phyloP scores from a whole-genome alignment of 1,139 yeast species.

The Candida anutae region DNA sequence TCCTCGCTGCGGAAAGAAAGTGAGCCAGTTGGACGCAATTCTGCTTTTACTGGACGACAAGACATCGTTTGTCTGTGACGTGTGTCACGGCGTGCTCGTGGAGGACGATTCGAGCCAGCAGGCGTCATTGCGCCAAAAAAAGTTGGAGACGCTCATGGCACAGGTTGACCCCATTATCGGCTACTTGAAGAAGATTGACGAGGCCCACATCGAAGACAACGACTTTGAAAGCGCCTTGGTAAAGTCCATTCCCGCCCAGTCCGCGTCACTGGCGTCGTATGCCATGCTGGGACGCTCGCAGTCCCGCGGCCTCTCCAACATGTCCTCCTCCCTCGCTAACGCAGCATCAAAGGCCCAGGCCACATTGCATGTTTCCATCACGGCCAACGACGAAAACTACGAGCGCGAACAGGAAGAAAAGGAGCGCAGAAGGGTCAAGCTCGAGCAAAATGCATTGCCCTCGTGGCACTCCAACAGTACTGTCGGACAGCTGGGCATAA shows the following conservation, averaged over 20 bases:
- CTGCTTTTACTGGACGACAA: conserved; percentile 72
- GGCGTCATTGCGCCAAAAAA: conserved; percentile 74
- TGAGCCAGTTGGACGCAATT: conserved; percentile 82
- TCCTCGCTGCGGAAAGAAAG: conserved; percentile 75
- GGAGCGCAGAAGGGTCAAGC: conserved; percentile 62
- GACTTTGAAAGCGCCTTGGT: conserved; percentile 76
- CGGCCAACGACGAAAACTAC: conserved; percentile 81
- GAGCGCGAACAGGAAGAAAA: conserved; percentile 58
- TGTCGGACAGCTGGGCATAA: conserved; percentile 53
- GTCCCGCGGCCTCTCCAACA: conserved; percentile 17
- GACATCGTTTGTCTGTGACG: conserved; percentile 75
- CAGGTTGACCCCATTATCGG: conserved; percentile 86
- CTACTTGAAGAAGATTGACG: conserved; percentile 79
- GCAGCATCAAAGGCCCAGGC: conserved; percentile 50
- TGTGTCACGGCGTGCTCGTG: conserved; percentile 66
- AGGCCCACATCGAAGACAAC: conserved; percentile 76
- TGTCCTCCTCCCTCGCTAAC: conserved; percentile 24
- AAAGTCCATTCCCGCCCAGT: conserved; percentile 77
- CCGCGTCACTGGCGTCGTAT: conserved; percentile 58
- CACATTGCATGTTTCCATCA: conserved; percentile 82
- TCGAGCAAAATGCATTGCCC: conserved; percentile 91
- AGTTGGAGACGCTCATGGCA: conserved; percentile 75
- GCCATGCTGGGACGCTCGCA: conserved; percentile 33
- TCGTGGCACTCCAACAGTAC: conserved; percentile 94
- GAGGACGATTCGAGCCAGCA: conserved; percentile 89